phyloP scores from a whole-genome alignment of 345 rosid genomes.

The Crucihimalaya himalaica region DNA sequence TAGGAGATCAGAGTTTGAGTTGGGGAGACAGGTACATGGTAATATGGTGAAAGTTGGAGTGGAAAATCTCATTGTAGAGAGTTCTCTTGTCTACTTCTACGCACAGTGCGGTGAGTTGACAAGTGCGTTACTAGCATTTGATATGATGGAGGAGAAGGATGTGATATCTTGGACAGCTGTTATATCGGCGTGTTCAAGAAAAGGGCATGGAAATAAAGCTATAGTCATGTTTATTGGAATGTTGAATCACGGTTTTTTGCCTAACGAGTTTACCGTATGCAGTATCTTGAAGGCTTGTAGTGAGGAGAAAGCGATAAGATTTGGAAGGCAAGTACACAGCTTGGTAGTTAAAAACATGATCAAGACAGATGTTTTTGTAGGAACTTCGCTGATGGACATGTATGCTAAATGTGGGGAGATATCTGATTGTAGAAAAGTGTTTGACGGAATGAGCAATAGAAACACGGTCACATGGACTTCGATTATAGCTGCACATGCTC shows the following conservation, averaged over 20 bases:
- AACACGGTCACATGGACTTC: slow-evolving; percentile 89
- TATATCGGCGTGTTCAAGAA: slow-evolving; percentile 80
- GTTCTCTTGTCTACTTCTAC: slow-evolving; percentile 69
- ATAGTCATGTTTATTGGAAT: slow-evolving; percentile 58
- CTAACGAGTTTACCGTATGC: slow-evolving; percentile 75
- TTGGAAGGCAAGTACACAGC: slow-evolving; percentile 75
- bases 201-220: slow-evolving; percentile 57
- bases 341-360: slow-evolving; percentile 59
- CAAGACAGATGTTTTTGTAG: slow-evolving; percentile 64
- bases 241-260: slow-evolving; percentile 62
- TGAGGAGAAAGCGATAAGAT: slow-evolving; percentile 54
- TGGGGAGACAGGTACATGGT: slow-evolving; percentile 76
- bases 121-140: slow-evolving; percentile 54
- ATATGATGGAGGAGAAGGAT: slow-evolving; percentile 62
- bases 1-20: slow-evolving; percentile 55
- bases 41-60: slow-evolving; percentile 57
- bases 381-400: slow-evolving; percentile 82
- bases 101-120: slow-evolving; percentile 60
- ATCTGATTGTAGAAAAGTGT: slow-evolving; percentile 59
- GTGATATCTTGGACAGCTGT: slow-evolving; percentile 85
- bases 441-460: slow-evolving; percentile 64
- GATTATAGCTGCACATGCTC: slow-evolving; percentile 85
- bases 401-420: slow-evolving; percentile 87
- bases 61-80: slow-evolving; percentile 67
- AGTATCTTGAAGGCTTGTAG: slow-evolving; percentile 76